Evolutionary conservation across 2,329 filamentous ascomycete species (phyloP).

Genomic region (Fusarium sp.): DNA sequence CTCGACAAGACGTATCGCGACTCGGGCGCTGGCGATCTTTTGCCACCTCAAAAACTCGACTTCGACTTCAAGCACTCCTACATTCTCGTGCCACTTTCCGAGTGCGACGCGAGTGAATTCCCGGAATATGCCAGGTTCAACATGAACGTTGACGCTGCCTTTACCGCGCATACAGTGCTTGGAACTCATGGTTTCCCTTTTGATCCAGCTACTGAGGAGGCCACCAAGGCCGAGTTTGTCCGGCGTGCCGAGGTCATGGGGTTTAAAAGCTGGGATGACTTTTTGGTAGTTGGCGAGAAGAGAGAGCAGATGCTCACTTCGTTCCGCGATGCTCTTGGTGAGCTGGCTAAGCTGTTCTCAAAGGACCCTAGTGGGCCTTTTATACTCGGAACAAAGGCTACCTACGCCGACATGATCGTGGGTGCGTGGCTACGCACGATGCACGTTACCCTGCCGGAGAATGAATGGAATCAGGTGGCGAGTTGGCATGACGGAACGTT

Average conservation of each 20-base stretch:
- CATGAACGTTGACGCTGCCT: constrained; percentile 61
- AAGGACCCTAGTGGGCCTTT: constrained; percentile 56
- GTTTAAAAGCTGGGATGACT: constrained; percentile 53
- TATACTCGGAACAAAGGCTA: constrained; percentile 54
- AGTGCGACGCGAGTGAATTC: constrained; percentile 40
- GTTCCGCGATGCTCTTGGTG: constrained; percentile 54
- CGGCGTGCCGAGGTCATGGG: constrained; percentile 54
- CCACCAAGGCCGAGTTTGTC: constrained; percentile 57
- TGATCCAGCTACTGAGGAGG: constrained; percentile 58
- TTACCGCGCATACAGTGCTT: constrained; percentile 57
- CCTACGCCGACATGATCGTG: constrained; percentile 66
- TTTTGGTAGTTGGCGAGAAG: constrained; percentile 50
- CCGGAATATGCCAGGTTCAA: constrained; percentile 62
- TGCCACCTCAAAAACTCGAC: constrained; percentile 56
- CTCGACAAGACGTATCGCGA: constrained; percentile 62
- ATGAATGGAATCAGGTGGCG: constrained; percentile 58
- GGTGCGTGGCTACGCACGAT: constrained; percentile 65
- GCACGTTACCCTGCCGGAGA: constrained; percentile 49
- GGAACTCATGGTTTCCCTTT: constrained; percentile 56
- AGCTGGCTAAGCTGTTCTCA: constrained; percentile 53
- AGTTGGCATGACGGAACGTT: constrained; percentile 62
- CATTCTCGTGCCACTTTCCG: constrained; percentile 49
- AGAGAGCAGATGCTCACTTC: constrained; percentile 51
- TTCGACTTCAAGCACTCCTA: constrained; percentile 44
- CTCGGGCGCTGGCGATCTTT: constrained; percentile 57